A percentile compares a stretch with the other conserved stretches of the same genome.
Evolutionary conservation across 2,329 filamentous ascomycete species (phyloP).

Genomic region (Didymella pinodella): DNA sequence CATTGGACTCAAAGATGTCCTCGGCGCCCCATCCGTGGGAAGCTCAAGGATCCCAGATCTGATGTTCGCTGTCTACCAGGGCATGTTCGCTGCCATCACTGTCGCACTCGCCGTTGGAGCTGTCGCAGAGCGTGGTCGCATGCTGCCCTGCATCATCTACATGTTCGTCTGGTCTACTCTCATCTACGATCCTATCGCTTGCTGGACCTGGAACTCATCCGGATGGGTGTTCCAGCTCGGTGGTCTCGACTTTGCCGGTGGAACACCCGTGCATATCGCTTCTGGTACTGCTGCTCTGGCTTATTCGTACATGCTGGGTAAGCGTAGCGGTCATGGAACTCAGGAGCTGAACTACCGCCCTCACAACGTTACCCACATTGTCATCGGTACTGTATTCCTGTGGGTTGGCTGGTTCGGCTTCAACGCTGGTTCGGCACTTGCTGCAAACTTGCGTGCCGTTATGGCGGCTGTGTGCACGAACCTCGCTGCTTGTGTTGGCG

Average conservation of each 20-base stretch:
- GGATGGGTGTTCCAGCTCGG: conserved; percentile 85
- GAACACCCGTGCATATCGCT: conserved; percentile 88
- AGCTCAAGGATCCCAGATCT: conserved; percentile 79
- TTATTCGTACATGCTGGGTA: conserved; percentile 91
- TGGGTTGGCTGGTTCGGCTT: conserved; percentile 98
- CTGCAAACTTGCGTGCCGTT: conserved; percentile 82
- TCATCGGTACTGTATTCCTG: conserved; percentile 90
- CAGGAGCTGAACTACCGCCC: conserved; percentile 90
- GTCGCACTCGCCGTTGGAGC: conserved; percentile 86
- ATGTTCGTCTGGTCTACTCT: conserved; percentile 93
- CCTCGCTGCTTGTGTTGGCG: conserved; percentile 81
- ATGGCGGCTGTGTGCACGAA: conserved; percentile 90
- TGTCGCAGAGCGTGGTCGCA: conserved; percentile 84
- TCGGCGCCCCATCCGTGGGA: conserved; percentile 78
- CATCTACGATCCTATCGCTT: conserved; percentile 91
- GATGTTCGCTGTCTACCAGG: conserved; percentile 84
- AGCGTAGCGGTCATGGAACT: conserved; percentile 82
- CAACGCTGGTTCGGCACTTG: conserved; percentile 84
- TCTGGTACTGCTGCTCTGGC: conserved; percentile 84
- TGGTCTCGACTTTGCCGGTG: conserved; percentile 86
- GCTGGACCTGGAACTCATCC: conserved; percentile 89
- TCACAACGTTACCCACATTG: conserved; percentile 91
- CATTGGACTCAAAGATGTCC: conserved; percentile 78
- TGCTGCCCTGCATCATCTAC: conserved; percentile 88
- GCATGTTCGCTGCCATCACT: conserved; percentile 88